Evolutionary conservation across 805 yeast species (phyloP).

Genomic region (Candida vaughaniae): DNA sequence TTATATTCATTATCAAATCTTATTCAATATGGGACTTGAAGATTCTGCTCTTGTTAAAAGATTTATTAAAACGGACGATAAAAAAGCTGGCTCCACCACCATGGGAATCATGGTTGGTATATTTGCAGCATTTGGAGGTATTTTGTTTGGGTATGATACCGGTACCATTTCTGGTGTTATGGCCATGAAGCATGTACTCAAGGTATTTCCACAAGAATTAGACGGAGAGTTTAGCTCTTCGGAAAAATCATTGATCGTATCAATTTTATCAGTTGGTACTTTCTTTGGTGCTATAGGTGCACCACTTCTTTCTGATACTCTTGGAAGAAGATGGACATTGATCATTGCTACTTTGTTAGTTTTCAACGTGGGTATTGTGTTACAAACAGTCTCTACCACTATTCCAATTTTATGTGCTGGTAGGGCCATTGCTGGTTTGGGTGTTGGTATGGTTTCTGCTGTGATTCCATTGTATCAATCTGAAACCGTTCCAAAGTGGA

Average conservation of each 20-base stretch:
- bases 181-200: conserved; percentile 68
- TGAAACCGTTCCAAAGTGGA: conserved; percentile 72
- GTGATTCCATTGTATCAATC: conserved; percentile 76
- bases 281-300: conserved; percentile 76
- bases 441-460: conserved; percentile 50
- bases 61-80: conserved; percentile 44
- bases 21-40: conserved; percentile 31
- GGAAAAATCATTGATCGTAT: conserved; percentile 70
- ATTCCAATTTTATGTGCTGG: conserved; percentile 40
- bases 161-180: conserved; percentile 77
- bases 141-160: conserved; percentile 85
- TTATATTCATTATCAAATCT: too few species aligned
- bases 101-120: conserved; percentile 62
- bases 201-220: conserved; percentile 49
- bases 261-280: conserved; percentile 77
- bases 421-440: conserved; percentile 50
- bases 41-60: conserved; percentile 12
- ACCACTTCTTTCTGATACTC: conserved; percentile 57
- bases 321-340: conserved; percentile 71
- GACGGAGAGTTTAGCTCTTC: conserved; percentile 46
- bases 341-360: conserved; percentile 58
- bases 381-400: conserved; percentile 32
- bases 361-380: conserved; percentile 47
- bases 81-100: conserved; percentile 43
- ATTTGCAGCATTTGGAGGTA: conserved; percentile 88